Evolutionary conservation across 768 basidiomycete species (phyloP).

Genomic region (Phaeotremella fagi): DNA sequence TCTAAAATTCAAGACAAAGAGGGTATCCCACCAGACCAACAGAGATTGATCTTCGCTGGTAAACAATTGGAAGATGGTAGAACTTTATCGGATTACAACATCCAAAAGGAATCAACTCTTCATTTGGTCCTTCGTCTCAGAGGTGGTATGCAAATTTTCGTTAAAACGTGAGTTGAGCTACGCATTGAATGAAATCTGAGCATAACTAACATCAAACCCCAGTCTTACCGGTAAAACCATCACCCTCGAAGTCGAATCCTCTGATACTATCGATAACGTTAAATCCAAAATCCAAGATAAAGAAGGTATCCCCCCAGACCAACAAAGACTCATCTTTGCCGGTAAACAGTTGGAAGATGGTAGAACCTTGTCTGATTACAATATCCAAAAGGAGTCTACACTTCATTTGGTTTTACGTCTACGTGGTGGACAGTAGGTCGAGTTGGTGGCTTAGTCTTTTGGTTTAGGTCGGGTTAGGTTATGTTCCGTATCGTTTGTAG

Average conservation of each 20-base stretch:
- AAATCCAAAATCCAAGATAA: slow-evolving; percentile 47
- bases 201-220: too few species aligned
- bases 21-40: slow-evolving; percentile 62
- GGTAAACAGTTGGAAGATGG: slow-evolving; percentile 46
- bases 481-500: too few species aligned
- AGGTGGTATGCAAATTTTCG: slow-evolving; percentile 64
- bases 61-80: slow-evolving; percentile 91
- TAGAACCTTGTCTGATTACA: slow-evolving; percentile 41
- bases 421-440: slow-evolving; percentile 85
- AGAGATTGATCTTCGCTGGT: slow-evolving; percentile 85
- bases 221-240: slow-evolving; percentile 37
- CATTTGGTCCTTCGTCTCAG: slow-evolving; percentile 69
- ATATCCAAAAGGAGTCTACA: slow-evolving; percentile 95
- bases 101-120: slow-evolving; percentile 48
- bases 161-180: slow-evolving; percentile 40
- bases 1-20: slow-evolving; percentile 87
- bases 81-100: slow-evolving; percentile 74
- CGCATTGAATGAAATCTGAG: too few species aligned
- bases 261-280: slow-evolving; percentile 45
- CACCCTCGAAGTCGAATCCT: slow-evolving; percentile 36
- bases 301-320: slow-evolving; percentile 47
- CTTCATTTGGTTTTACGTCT: slow-evolving; percentile 95
- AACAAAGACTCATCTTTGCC: slow-evolving; percentile 46
- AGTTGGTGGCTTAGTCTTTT: too few species aligned
- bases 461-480: too few species aligned